Conservation (phyloP, 495 filamentous ascomycete species). For the Schizothecium vesticola region DNA sequence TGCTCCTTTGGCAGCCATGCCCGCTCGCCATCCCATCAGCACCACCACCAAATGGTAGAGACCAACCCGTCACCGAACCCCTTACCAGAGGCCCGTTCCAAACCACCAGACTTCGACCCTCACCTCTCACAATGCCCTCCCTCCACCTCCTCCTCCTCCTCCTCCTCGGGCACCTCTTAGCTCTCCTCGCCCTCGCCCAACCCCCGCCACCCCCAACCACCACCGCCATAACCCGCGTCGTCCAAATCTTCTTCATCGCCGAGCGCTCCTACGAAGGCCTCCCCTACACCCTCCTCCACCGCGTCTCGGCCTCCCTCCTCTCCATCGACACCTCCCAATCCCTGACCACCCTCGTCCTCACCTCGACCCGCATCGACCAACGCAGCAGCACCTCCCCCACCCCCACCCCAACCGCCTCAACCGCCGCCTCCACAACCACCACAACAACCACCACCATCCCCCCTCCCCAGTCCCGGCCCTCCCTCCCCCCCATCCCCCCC, state of each 20-base stretch:
- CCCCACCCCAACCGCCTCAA: neutral
- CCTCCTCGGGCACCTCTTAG: neutral
- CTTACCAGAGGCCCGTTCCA: neutral
- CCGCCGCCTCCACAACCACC: neutral
- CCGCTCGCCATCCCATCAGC: neutral
- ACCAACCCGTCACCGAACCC: neutral
- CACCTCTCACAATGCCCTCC: neutral
- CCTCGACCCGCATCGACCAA: slow-evolving; percentile 17
- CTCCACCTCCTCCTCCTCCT: neutral
- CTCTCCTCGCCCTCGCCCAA: neutral
- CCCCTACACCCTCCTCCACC: slow-evolving; percentile 22
- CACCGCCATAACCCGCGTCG: slow-evolving; percentile 9
- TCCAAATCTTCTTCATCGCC: slow-evolving; percentile 27
- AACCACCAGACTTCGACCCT: neutral
- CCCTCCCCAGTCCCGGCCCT: neutral
- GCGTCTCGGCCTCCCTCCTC: slow-evolving; percentile 20
- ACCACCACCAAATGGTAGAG: neutral
- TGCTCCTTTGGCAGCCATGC: neutral
- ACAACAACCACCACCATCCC: slow-evolving; percentile 4
- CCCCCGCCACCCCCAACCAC: neutral
- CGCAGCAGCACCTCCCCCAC: slow-evolving; percentile 6
- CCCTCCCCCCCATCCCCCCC: slow-evolving; percentile 1
- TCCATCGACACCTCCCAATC: slow-evolving; percentile 13
- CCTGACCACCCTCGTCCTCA: slow-evolving; percentile 22
- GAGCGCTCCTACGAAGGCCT: slow-evolving; percentile 23